These are phyloP conservation scores for Polyplosphaeria fusca DNA, from an alignment of 495 filamentous ascomycete species.

Conservation along the genomic window DNA sequence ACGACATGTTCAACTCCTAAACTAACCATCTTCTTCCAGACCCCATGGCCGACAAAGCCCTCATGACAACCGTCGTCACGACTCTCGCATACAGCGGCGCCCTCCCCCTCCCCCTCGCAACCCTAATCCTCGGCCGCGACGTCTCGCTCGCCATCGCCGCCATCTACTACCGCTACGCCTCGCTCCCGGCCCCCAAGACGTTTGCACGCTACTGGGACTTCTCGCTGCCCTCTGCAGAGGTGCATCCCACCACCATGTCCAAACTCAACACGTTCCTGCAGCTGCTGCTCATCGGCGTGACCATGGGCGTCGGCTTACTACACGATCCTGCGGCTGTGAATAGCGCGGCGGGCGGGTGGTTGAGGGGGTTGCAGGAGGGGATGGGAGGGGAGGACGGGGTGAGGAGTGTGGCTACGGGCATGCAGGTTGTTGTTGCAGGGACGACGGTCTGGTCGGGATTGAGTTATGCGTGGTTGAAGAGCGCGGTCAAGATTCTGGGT, in stretches of 20 bases:
- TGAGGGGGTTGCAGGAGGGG: background rate
- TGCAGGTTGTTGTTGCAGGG: slow-evolving; percentile 39
- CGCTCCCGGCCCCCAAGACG: slow-evolving; percentile 87
- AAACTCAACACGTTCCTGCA: slow-evolving; percentile 59
- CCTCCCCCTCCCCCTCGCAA: slow-evolving; percentile 80
- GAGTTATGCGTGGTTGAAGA: slow-evolving; percentile 41
- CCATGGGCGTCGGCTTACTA: slow-evolving; percentile 27
- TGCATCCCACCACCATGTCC: slow-evolving; percentile 84
- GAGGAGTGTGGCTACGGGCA: slow-evolving; percentile 27
- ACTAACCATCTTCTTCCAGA: too few species aligned
- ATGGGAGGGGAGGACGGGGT: slow-evolving; percentile 28
- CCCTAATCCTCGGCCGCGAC: slow-evolving; percentile 86
- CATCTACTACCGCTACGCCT: slow-evolving; percentile 93
- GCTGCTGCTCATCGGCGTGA: slow-evolving; percentile 41
- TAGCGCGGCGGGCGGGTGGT: slow-evolving; percentile 4
- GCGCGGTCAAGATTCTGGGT: slow-evolving; percentile 43
- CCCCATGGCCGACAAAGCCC: slow-evolving; percentile 90
- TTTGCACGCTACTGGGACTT: slow-evolving; percentile 97
- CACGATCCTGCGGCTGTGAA: slow-evolving; percentile 20
- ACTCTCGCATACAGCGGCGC: slow-evolving; percentile 76
- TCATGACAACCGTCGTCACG: slow-evolving; percentile 85
- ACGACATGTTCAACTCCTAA: too few species aligned
- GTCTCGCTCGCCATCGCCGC: slow-evolving; percentile 81
- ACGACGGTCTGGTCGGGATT: slow-evolving; percentile 43
- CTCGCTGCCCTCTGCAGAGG: slow-evolving; percentile 85